Evolutionary conservation across 148 eudicot genomes (phyloP).

Genomic region (Simmondsia chinensis): DNA sequence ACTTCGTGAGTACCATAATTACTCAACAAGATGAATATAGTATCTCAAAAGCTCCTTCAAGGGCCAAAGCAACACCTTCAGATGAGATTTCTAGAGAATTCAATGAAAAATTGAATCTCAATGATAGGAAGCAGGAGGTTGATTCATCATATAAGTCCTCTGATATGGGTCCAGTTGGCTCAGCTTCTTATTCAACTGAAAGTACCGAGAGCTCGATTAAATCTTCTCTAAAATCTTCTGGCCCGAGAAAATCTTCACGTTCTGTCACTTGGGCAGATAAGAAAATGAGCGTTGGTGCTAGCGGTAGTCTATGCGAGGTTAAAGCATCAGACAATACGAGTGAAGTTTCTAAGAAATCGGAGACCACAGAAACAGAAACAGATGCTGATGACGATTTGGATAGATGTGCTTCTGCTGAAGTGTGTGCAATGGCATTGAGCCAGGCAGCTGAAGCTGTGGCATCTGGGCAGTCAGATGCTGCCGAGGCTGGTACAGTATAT

Average conservation of each 20-base stretch:
- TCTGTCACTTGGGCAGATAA: constrained; percentile 92
- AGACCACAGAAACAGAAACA: constrained; percentile 10
- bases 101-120: constrained; percentile 16
- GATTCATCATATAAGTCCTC: constrained; percentile 11
- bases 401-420: constrained; percentile 74
- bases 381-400: constrained; percentile 24
- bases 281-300: constrained; percentile 20
- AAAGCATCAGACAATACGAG: constrained; percentile 22
- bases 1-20: constrained; percentile 58
- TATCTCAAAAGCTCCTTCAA: constrained; percentile 33
- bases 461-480: constrained; percentile 44
- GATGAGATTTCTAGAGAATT: constrained; percentile 17
- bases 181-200: too few relatives aligned
- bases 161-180: too few relatives aligned
- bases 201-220: too few relatives aligned
- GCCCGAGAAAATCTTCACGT: constrained; percentile 33
- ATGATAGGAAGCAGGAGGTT: constrained; percentile 12
- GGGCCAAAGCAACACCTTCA: constrained; percentile 6
- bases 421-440: constrained; percentile 67
- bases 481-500: constrained; percentile 80
- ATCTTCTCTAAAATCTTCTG: constrained; percentile 52
- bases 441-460: constrained; percentile 88
- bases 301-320: constrained; percentile 39
- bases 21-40: constrained; percentile 62
- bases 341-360: constrained; percentile 7